Conservation (phyloP, 257 asterid genomes). For the Salvia rosmarinus region DNA sequence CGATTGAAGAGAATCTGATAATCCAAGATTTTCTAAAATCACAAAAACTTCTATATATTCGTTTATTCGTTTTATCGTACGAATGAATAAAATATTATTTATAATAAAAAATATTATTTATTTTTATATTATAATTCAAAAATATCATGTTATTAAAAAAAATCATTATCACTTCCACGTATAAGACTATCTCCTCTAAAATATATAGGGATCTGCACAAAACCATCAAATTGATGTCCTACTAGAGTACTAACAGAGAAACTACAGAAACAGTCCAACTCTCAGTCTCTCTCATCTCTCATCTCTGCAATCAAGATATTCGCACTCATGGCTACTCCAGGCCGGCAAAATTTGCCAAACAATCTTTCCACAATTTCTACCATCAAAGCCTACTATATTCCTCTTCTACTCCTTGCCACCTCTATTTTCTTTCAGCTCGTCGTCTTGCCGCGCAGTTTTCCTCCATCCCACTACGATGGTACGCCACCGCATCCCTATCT, state of each 20-base stretch:
- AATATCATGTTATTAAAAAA: too few relatives aligned
- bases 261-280: background rate
- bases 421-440: constrained; percentile 80
- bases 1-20: background rate
- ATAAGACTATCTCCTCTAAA: too few relatives aligned
- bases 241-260: background rate
- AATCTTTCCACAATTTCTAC: constrained; percentile 38
- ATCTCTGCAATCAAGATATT: constrained; percentile 12
- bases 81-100: too few relatives aligned
- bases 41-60: too few relatives aligned
- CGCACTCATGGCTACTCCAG: constrained; percentile 43
- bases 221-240: background rate
- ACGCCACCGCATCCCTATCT: constrained; percentile 17
- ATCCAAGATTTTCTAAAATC: too few relatives aligned
- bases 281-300: background rate
- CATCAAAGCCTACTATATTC: constrained; percentile 62
- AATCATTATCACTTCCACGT: too few relatives aligned
- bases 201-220: background rate
- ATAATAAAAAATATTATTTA: too few relatives aligned
- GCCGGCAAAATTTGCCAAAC: constrained; percentile 41
- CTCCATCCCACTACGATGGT: constrained; percentile 86
- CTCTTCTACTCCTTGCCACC: constrained; percentile 61
- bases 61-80: too few relatives aligned
- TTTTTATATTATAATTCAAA: too few relatives aligned
- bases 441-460: constrained; percentile 74